A percentile compares a stretch with the other conserved stretches of the same genome.
These are phyloP conservation scores for Floccularia luteovirens DNA, from an alignment of 768 basidiomycete genomes.

Conservation along the genomic window DNA sequence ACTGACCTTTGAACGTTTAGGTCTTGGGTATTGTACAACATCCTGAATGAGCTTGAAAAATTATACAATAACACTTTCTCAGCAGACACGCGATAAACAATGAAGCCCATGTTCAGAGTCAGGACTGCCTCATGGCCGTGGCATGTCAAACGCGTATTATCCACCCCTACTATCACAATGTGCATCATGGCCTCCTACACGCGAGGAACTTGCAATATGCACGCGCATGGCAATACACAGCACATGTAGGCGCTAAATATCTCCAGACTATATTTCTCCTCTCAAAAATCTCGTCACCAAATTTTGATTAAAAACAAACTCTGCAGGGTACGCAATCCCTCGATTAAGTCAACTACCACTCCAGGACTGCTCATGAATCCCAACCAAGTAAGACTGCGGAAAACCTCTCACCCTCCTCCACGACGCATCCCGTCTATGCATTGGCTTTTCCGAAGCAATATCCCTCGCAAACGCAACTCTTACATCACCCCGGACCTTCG, in stretches of 20 bases:
- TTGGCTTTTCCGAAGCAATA: conserved; percentile 72
- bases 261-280: conserved; percentile 7
- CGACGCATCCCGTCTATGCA: conserved; percentile 38
- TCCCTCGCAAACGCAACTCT: conserved; percentile 57
- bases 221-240: no score
- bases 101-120: no score
- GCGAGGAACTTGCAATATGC: conserved; percentile 7
- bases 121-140: conserved; percentile 5
- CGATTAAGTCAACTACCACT: not conserved
- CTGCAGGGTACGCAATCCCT: no score
- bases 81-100: no score
- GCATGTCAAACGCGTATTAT: conserved; percentile 9
- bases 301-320: no score
- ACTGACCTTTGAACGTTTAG: no score
- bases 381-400: conserved; percentile 17
- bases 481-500: conserved; percentile 52
- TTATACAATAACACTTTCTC: no score
- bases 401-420: conserved; percentile 12
- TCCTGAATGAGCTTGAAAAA: no score
- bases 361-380: conserved; percentile 12
- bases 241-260: conserved; percentile 15
- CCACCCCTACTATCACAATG: conserved; percentile 6
- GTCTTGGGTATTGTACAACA: no score
- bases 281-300: conserved; percentile 2
- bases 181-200: conserved; percentile 9